These are phyloP conservation scores for Diversispora eburnea DNA, from an alignment of 192 early-diverging fungal genomes.

Conservation along the genomic window DNA sequence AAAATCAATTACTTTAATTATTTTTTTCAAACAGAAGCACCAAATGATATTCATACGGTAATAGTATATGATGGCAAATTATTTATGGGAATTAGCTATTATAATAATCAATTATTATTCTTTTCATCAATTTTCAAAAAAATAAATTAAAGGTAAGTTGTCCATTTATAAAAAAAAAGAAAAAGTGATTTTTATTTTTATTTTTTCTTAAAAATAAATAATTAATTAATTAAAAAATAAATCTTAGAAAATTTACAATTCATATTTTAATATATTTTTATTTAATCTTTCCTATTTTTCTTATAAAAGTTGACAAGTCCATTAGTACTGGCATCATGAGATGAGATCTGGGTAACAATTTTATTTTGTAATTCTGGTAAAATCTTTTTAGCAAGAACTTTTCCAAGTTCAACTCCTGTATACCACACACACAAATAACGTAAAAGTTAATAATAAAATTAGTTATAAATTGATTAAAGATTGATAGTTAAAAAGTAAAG, in stretches of 20 bases:
- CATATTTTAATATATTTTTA: background rate
- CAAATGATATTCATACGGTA: slow-evolving; percentile 2
- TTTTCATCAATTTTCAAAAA: no score
- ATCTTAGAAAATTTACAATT: no score
- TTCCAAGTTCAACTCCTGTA: slow-evolving; percentile 88
- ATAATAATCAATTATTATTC: no score
- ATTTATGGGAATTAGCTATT: no score
- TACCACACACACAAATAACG: background rate
- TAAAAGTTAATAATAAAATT: background rate
- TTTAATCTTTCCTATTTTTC: slow-evolving; percentile 43
- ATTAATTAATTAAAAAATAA: no score
- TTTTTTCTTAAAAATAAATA: no score
- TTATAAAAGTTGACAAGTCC: slow-evolving; percentile 96
- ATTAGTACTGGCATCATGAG: slow-evolving; percentile 93
- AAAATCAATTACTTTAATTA: background rate
- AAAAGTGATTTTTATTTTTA: no score
- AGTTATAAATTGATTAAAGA: background rate
- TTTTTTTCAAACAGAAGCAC: background rate
- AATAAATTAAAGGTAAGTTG: no score
- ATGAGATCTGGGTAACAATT: slow-evolving; percentile 45
- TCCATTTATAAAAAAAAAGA: no score
- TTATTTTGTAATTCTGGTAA: slow-evolving; percentile 77
- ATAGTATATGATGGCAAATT: background rate
- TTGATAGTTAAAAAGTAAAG: slow-evolving; percentile 23
- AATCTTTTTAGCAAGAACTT: slow-evolving; percentile 97